These are phyloP conservation scores for Bertia moriformis DNA, from an alignment of 2,329 filamentous ascomycete genomes.

Conservation along the genomic window DNA sequence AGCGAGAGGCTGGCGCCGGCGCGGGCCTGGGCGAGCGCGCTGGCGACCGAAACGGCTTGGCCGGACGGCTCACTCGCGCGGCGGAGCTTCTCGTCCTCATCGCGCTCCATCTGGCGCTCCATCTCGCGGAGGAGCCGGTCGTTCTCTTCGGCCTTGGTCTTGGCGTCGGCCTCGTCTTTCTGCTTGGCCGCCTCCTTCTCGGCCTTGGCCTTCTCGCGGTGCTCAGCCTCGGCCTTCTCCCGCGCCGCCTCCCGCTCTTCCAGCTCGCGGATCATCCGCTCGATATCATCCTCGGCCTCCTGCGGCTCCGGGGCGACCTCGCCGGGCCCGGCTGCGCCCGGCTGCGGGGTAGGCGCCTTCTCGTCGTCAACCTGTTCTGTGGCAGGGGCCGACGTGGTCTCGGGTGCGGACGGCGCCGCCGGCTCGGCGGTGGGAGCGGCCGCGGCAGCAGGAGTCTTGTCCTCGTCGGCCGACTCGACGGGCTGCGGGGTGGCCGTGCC, in stretches of 20 bases:
- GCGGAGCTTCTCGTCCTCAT: slow-evolving; percentile 57
- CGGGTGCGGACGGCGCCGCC: too few relatives aligned
- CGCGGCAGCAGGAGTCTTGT: slow-evolving; percentile 11
- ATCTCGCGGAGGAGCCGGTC: slow-evolving; percentile 57
- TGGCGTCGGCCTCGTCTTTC: slow-evolving; percentile 24
- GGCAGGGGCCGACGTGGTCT: slow-evolving; percentile 14
- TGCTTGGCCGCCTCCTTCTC: slow-evolving; percentile 30
- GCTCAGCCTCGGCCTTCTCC: slow-evolving; percentile 30
- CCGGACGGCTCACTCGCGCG: slow-evolving; percentile 31
- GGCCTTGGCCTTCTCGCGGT: slow-evolving; percentile 20
- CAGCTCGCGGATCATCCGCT: slow-evolving; percentile 48
- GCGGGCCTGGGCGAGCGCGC: slow-evolving; percentile 28
- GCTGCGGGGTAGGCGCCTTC: too few relatives aligned
- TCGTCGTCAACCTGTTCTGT: slow-evolving; percentile 15
- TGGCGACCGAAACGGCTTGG: slow-evolving; percentile 31
- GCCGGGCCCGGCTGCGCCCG: too few relatives aligned
- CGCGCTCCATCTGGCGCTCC: slow-evolving; percentile 57
- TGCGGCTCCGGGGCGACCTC: slow-evolving; percentile 19
- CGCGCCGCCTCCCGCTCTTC: slow-evolving; percentile 36
- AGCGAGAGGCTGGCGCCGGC: slow-evolving; percentile 13
- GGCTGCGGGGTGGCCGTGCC: too few relatives aligned
- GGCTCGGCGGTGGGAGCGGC: slow-evolving; percentile 7
- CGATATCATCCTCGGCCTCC: slow-evolving; percentile 37
- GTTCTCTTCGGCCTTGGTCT: slow-evolving; percentile 34
- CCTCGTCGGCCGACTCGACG: slow-evolving; percentile 2